phyloP scores from a whole-genome alignment of 257 asterid genomes.

The Thymus mandschuricus region DNA sequence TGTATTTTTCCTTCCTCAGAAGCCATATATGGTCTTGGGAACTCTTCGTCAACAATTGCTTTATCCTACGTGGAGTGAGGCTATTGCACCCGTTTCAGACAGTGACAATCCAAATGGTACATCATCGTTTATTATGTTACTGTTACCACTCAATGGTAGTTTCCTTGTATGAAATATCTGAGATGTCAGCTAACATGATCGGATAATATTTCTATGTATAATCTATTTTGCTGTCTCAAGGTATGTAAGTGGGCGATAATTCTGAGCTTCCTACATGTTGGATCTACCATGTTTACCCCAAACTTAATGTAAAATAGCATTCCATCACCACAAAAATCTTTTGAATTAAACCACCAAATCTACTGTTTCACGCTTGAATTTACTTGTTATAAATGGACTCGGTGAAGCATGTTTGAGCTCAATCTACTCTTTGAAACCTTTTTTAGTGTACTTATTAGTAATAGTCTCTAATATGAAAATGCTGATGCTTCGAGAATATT shows the following conservation, averaged over 20 bases:
- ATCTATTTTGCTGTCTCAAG: neutral
- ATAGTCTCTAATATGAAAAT: neutral
- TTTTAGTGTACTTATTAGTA: neutral
- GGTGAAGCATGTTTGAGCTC: neutral
- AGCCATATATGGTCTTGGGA: constrained; percentile 92
- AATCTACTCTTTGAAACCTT: neutral
- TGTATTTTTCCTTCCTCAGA: constrained; percentile 93
- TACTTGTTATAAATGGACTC: neutral
- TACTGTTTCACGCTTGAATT: neutral
- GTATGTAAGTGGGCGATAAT: neutral
- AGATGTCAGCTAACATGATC: neutral
- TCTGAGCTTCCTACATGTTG: neutral
- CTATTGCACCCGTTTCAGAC: constrained; percentile 43
- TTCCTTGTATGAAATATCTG: constrained; percentile 18
- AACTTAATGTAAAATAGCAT: too few species aligned
- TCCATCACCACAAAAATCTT: too few species aligned
- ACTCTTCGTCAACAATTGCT: constrained; percentile 88
- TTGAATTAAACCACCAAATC: too few species aligned
- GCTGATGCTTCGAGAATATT: neutral
- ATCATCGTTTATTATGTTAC: constrained; percentile 23
- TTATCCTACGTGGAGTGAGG: constrained; percentile 85
- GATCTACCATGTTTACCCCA: neutral
- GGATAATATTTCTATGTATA: neutral
- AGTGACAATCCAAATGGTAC: constrained; percentile 54
- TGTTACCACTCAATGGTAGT: constrained; percentile 23